These are phyloP conservation scores for Xylariaceae sp. DNA, from an alignment of 2,329 filamentous ascomycete genomes.

Conservation along the genomic window DNA sequence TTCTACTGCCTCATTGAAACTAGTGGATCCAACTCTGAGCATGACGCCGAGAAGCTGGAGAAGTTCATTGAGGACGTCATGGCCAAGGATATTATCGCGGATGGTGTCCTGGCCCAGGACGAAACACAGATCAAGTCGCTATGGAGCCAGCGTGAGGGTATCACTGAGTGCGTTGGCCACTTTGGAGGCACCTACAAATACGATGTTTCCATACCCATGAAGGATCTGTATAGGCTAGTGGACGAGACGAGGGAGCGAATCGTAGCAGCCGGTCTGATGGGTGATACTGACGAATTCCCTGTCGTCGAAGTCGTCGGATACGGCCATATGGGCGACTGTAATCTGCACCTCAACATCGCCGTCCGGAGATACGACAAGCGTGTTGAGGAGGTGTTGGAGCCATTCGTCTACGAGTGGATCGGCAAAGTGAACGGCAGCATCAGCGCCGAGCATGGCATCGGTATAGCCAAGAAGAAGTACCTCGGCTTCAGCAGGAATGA, in stretches of 20 bases:
- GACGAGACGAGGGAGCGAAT: constrained; percentile 75
- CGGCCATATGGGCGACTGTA: constrained; percentile 96
- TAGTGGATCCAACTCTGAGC: constrained; percentile 87
- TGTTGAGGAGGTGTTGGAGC: constrained; percentile 83
- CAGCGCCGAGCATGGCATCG: constrained; percentile 91
- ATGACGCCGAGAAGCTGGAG: constrained; percentile 88
- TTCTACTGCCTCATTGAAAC: constrained; percentile 98
- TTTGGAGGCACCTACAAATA: constrained; percentile 98
- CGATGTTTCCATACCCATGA: constrained; percentile 87
- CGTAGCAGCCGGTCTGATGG: constrained; percentile 67
- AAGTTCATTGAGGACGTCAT: constrained; percentile 88
- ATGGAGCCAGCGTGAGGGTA: constrained; percentile 91
- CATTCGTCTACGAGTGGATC: constrained; percentile 98
- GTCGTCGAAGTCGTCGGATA: constrained; percentile 92
- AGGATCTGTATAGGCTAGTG: constrained; percentile 82
- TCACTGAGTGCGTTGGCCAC: constrained; percentile 82
- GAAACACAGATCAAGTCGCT: constrained; percentile 81
- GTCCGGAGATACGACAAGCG: constrained; percentile 77
- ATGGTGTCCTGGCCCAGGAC: constrained; percentile 89
- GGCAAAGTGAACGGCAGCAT: constrained; percentile 82
- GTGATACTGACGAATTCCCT: constrained; percentile 67
- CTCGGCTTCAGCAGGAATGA: constrained; percentile 89
- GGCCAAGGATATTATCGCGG: constrained; percentile 75
- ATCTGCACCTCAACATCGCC: constrained; percentile 87
- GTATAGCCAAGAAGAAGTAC: constrained; percentile 91